phyloP scores from a whole-genome alignment of 352 stramenopile genomes.

The Blastocystis sp. region DNA sequence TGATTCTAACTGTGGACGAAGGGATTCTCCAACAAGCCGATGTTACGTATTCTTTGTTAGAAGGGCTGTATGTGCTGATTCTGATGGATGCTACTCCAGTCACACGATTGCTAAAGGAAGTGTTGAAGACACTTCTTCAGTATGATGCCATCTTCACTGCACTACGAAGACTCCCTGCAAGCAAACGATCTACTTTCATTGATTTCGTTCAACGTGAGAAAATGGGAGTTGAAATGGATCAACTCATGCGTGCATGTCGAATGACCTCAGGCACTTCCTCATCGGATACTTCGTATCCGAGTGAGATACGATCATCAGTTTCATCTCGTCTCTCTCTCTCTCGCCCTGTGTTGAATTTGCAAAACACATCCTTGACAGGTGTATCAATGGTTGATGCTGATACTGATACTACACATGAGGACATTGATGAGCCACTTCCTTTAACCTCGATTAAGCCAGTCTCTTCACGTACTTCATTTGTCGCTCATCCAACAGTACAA shows the following conservation, averaged over 20 bases:
- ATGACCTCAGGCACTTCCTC: neutral
- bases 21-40: neutral
- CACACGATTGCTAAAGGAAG: neutral
- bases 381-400: neutral
- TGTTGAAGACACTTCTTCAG: neutral
- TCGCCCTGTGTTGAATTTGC: neutral
- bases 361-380: neutral
- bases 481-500: neutral
- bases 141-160: neutral
- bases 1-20: neutral
- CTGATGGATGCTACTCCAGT: neutral
- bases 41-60: neutral
- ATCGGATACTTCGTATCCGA: neutral
- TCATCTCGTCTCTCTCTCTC: neutral
- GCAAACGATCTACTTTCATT: neutral
- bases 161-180: neutral
- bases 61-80: neutral
- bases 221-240: neutral
- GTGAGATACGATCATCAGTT: neutral
- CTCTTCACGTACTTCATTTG: neutral
- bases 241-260: neutral
- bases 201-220: neutral
- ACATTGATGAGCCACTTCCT: neutral
- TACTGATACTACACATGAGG: slow-evolving; percentile 9
- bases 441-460: neutral